Base-by-base conservation (phyloP, 2,329 filamentous ascomycete species). In the Talaromyces amestolkiae region DNA sequence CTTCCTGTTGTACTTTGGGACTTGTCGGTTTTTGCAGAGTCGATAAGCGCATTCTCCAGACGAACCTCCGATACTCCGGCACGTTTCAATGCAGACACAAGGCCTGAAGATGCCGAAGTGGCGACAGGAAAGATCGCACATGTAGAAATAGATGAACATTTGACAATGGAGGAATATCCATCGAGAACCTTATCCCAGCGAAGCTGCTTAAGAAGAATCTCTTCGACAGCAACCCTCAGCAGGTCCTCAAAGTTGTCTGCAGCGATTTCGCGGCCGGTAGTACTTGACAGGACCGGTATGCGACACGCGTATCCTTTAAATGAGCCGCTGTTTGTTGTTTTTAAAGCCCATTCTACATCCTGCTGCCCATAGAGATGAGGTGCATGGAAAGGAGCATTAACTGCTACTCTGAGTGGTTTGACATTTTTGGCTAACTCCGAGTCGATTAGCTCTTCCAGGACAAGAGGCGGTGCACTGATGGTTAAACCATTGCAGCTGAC, bases 321-420 rank as follows among this genome's bases (percentile, higher is more conserved):
- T 9, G 70, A 67, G 3, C 74, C 72, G 17, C 69, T 69, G 0
- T 76, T 73, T 69, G 73, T 76, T 4, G 73, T 71, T 37, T 75
- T 69, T 33, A 87, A 72, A 41, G 87, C 84, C 64, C 80, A 80
- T 49, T 83, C 79, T 58, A 86, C 76, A 64, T 87, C 84, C 45
- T 77, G 77, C 53, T 81, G 71, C 66, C 76, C 77, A 71, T 84
- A 85, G 8, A 88, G 76, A 70, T 87, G 86, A 27, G 79, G 75
- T 6, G 85, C 85, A 74, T 88, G 86, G 71, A 87, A 87, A 35
- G 86, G 85, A 6, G 84, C 86, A 69, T 83, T 85, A 19, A 87
- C 82, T 7, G 84, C 81, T 43, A 85, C 86, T 17, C 81, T 78
- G 3, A 83, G 79, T 10, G 81, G 82, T 69, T 85, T 83, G 68